Conservation (phyloP, 1,284 basidiomycete species). For the Malassezia nana region DNA sequence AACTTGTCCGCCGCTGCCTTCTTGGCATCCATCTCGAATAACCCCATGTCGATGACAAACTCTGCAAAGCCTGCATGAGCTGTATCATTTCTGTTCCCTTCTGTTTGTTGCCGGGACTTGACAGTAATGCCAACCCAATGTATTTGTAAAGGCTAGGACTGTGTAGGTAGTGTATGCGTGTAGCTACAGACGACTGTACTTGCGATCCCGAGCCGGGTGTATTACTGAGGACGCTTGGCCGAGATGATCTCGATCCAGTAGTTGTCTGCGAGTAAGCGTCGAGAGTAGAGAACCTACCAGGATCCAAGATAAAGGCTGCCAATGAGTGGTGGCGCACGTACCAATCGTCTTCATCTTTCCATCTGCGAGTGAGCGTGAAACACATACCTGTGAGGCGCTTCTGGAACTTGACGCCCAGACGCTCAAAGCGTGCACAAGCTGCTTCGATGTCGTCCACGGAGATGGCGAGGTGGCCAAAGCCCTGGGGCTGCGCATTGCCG, state of each 20-base stretch:
- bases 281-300: constrained; percentile 44
- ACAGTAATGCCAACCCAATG: neutral
- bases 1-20: constrained; percentile 5
- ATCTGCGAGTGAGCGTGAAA: constrained; percentile 50
- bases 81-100: neutral
- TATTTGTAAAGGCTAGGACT: neutral
- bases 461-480: constrained; percentile 59
- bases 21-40: constrained; percentile 1
- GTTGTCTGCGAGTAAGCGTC: constrained; percentile 18
- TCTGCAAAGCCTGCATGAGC: neutral
- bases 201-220: neutral
- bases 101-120: neutral
- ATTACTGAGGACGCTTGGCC: constrained; percentile 1
- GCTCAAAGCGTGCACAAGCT: constrained; percentile 74
- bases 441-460: constrained; percentile 71
- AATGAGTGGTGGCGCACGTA: neutral
- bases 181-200: neutral
- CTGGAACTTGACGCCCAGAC: constrained; percentile 73
- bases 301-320: constrained; percentile 71
- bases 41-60: neutral
- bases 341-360: constrained; percentile 71
- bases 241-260: constrained; percentile 55
- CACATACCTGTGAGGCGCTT: constrained; percentile 58
- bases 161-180: neutral
- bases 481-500: constrained; percentile 40